Evolutionary conservation across 768 basidiomycete genomes (phyloP).

Genomic region (Auriscalpium orientale): DNA sequence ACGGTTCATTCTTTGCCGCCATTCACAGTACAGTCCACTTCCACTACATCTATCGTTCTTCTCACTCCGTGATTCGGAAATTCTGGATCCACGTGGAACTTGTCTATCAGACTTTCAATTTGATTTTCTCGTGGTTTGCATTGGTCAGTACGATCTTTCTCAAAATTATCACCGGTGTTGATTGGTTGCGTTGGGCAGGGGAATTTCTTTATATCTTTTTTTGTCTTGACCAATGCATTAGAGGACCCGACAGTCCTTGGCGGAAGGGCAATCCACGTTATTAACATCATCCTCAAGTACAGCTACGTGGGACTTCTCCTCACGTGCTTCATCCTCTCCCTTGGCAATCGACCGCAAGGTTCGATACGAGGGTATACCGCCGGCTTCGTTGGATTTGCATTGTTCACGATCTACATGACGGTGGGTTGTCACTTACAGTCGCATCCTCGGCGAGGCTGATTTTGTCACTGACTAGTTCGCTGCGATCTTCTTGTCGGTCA

Average conservation of each 20-base stretch:
- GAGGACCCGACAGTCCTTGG: slow-evolving; percentile 56
- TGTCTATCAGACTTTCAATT: slow-evolving; percentile 82
- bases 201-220: slow-evolving; percentile 88
- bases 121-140: slow-evolving; percentile 90
- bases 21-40: slow-evolving; percentile 91
- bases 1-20: slow-evolving; percentile 97
- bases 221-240: slow-evolving; percentile 66
- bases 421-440: slow-evolving; percentile 31
- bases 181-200: slow-evolving; percentile 33
- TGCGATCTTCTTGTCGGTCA: slow-evolving; percentile 76
- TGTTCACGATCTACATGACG: slow-evolving; percentile 97
- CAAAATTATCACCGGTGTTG: background rate
- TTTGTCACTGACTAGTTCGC: slow-evolving; percentile 40
- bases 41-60: slow-evolving; percentile 89
- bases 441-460: too few species aligned
- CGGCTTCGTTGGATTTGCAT: slow-evolving; percentile 79
- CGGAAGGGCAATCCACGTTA: slow-evolving; percentile 48
- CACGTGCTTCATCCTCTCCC: slow-evolving; percentile 77
- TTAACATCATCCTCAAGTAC: slow-evolving; percentile 79
- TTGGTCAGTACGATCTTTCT: slow-evolving; percentile 36
- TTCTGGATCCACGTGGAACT: slow-evolving; percentile 94
- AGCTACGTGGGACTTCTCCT: slow-evolving; percentile 82
- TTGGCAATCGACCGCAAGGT: slow-evolving; percentile 92
- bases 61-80: slow-evolving; percentile 76
- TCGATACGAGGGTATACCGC: slow-evolving; percentile 80